Conservation (phyloP, 1,139 yeast species). For the Sugiyamaella castrensis region DNA sequence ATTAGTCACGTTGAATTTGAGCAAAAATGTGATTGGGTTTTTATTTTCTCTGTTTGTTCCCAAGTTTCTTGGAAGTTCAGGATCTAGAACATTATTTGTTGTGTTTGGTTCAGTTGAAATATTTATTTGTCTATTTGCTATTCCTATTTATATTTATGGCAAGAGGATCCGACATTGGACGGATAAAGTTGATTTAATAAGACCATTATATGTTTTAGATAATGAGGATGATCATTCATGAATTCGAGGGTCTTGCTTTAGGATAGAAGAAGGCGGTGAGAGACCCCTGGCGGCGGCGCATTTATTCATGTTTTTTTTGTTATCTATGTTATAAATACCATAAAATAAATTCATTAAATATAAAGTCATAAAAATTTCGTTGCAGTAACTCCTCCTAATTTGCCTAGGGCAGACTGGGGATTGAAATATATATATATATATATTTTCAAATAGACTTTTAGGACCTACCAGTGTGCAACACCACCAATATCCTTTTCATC, state of each 20-base stretch:
- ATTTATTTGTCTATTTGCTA: constrained; percentile 47
- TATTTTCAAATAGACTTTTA: too few species aligned
- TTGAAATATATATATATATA: too few species aligned
- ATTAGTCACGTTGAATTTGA: constrained; percentile 53
- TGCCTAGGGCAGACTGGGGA: too few species aligned
- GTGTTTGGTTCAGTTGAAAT: constrained; percentile 55
- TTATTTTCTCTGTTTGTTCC: constrained; percentile 57
- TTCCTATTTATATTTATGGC: constrained; percentile 57
- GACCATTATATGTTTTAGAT: constrained; percentile 25
- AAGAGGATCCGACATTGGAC: constrained; percentile 50
- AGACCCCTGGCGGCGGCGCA: neutral
- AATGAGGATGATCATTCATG: constrained; percentile 10
- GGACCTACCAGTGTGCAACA: constrained; percentile 28
- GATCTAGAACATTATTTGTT: constrained; percentile 48
- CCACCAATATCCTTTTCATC: constrained; percentile 24
- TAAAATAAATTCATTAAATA: neutral
- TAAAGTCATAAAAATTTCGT: neutral
- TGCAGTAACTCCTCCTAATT: too few species aligned
- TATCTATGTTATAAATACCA: neutral
- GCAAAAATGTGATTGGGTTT: constrained; percentile 56
- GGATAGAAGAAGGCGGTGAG: neutral
- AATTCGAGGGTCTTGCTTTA: neutral
- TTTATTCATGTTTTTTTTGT: neutral
- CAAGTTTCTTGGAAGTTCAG: constrained; percentile 43
- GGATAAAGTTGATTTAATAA: constrained; percentile 32